Percentiles rank a stretch among this genome's conserved stretches.
Evolutionary conservation across 2,329 filamentous ascomycete genomes (phyloP).

Genomic region (Aureobasidium sp.): DNA sequence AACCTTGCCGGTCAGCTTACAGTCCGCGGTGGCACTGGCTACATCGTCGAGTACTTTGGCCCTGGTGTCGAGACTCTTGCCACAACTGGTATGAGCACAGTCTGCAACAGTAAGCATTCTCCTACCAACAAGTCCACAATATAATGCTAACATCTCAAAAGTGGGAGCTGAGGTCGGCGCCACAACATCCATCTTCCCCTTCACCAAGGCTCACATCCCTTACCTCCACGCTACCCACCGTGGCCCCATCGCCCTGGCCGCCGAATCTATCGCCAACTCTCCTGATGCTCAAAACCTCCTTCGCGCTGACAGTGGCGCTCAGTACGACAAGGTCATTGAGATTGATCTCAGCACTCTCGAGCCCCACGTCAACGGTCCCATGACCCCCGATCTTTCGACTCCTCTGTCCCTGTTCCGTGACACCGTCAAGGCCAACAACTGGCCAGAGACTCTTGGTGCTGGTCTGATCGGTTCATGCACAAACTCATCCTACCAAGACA

Average conservation of each 20-base stretch:
- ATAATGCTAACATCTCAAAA: conserved; percentile 65
- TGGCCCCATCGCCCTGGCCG: conserved; percentile 58
- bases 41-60: conserved; percentile 83
- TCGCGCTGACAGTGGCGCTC: conserved; percentile 66
- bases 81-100: conserved; percentile 86
- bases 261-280: conserved; percentile 51
- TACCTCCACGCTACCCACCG: conserved; percentile 83
- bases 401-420: conserved; percentile 85
- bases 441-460: conserved; percentile 85
- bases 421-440: conserved; percentile 71
- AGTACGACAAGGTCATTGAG: conserved; percentile 84
- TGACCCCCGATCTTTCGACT: conserved; percentile 90
- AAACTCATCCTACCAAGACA: conserved; percentile 97
- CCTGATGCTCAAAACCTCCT: conserved; percentile 56
- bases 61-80: conserved; percentile 82
- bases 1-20: conserved; percentile 82
- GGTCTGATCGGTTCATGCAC: conserved; percentile 97
- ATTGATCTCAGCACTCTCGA: conserved; percentile 87
- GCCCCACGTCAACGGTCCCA: conserved; percentile 95
- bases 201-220: conserved; percentile 70
- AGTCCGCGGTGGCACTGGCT: conserved; percentile 83
- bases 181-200: conserved; percentile 91
- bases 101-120: conserved; percentile 61
- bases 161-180: conserved; percentile 72
- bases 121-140: too few relatives aligned